A percentile compares a stretch with the other conserved stretches of the same genome.
These are phyloP conservation scores for Pythium rishiriense DNA, from an alignment of 352 stramenopile species.

Conservation along the genomic window DNA sequence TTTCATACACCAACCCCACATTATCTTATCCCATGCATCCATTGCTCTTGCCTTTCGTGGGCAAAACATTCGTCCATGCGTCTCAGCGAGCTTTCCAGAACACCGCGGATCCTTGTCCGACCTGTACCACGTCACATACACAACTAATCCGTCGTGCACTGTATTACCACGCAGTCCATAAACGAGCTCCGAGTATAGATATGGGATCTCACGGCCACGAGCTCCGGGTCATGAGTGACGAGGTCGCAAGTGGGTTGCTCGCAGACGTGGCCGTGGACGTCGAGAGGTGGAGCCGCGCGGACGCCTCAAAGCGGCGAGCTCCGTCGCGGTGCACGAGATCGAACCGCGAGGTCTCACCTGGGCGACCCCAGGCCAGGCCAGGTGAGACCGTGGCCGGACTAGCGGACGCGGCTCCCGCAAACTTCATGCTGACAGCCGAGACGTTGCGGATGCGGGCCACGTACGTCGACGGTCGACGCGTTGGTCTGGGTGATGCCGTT, in stretches of 20 bases:
- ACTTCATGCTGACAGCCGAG: not conserved
- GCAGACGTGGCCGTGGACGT: slow-evolving; percentile 51
- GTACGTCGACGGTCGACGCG: not conserved
- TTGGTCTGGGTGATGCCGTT: not conserved
- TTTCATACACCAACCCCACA: not conserved
- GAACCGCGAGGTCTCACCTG: slow-evolving; percentile 1
- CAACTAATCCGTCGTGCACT: no score
- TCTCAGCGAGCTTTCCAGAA: no score
- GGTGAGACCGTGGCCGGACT: not conserved
- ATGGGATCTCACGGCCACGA: no score
- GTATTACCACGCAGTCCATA: no score
- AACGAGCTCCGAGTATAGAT: no score
- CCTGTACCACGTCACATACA: slow-evolving; percentile 13
- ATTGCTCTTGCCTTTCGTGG: not conserved
- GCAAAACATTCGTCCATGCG: no score
- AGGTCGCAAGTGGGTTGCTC: slow-evolving; percentile 12
- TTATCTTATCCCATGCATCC: not conserved
- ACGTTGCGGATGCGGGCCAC: slow-evolving; percentile 2
- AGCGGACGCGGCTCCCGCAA: not conserved
- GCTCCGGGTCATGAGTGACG: no score
- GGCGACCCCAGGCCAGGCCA: not conserved
- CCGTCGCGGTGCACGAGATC: slow-evolving; percentile 21
- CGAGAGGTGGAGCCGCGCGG: slow-evolving; percentile 23
- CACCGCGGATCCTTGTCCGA: not conserved
- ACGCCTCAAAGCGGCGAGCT: slow-evolving; percentile 14